Evolutionary conservation across 345 rosid species (phyloP), one percentile per base, ranked within the genome.

Genomic region (Citrus trifoliata): DNA sequence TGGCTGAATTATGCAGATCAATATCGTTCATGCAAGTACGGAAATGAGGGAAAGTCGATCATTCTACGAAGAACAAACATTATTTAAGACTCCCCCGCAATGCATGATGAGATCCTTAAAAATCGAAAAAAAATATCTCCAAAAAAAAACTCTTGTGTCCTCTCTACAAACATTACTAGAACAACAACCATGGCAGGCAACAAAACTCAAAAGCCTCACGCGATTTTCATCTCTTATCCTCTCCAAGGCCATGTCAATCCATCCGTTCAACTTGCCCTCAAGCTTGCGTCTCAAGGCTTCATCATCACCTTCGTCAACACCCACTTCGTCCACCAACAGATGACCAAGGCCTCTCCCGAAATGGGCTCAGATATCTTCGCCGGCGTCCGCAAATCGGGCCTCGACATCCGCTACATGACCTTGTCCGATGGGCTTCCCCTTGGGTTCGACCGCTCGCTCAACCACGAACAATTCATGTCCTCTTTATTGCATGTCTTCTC

Each of bases 281-380:
- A 83, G 71, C 88, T 87, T 38, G 86, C 89, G 3, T 81, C 89
- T 19, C 80, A 77, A 42, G 88, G 88, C 73, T 82, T 87, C 80
- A 80, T 80, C 22, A 68, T 87, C 83, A 91, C 93, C 84, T 91
- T 88, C 83, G 83, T 91, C 80, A 89, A 89, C 89, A 89, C 93
- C n/a, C 86, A 86, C 8, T 80, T 78, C 77, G 53, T 85, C 85
- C 95, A 91, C 88, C 88, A 85, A 74, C 86, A 87, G n/a, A 87
- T 76, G 74, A 58, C 81, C 79, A 76, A 82, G 37, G 78, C 74
- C 38, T 78, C 71, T 8, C 79, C 65, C 48, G 24, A 59, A 48
- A 25, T 38, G 35, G n/a, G 51, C 22, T 51, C 72, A 0, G 90
- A 90, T 67, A 78, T 89, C 62, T 90, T 90, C 78, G 33, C 90